Conservation (phyloP, 2,329 filamentous ascomycete species). For the Fusarium falciforme region DNA sequence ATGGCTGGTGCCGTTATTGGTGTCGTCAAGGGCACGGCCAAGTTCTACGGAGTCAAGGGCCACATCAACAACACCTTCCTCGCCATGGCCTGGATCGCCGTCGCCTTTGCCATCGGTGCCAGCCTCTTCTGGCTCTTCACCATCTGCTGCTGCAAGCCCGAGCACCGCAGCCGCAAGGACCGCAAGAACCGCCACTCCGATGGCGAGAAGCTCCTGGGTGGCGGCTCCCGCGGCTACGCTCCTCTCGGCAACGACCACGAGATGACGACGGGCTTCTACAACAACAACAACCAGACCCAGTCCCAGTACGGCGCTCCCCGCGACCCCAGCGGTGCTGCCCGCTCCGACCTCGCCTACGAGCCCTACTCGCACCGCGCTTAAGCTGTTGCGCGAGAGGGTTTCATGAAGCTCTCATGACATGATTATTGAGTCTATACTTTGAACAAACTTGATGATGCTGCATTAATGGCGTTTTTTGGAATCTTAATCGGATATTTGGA, state of each 20-base stretch:
- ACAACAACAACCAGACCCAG: conserved; percentile 47
- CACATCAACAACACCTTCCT: conserved; percentile 77
- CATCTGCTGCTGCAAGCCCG: conserved; percentile 79
- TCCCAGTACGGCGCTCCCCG: conserved; percentile 51
- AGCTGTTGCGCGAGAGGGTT: neutral
- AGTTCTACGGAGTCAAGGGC: conserved; percentile 77
- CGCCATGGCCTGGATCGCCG: conserved; percentile 80
- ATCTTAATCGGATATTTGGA: conserved; percentile 28
- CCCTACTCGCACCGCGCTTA: conserved; percentile 67
- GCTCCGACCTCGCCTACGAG: conserved; percentile 70
- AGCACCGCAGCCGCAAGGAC: conserved; percentile 47
- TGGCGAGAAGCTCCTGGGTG: conserved; percentile 64
- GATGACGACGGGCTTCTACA: conserved; percentile 53
- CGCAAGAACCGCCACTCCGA: conserved; percentile 51
- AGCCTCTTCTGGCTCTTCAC: conserved; percentile 92
- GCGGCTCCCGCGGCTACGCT: conserved; percentile 54
- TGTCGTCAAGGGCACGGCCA: conserved; percentile 62
- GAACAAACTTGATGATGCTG: conserved; percentile 38
- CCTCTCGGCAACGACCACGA: conserved; percentile 50
- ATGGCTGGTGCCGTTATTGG: conserved; percentile 77
- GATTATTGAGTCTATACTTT: conserved; percentile 34
- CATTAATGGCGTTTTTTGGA: conserved; percentile 43
- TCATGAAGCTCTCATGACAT: conserved; percentile 18
- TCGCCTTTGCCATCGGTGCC: conserved; percentile 79
- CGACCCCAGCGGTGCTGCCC: conserved; percentile 55